A percentile compares a stretch with the other conserved stretches of the same genome.
Conservation (phyloP, 495 filamentous ascomycete species). For the Neurospora africana region DNA sequence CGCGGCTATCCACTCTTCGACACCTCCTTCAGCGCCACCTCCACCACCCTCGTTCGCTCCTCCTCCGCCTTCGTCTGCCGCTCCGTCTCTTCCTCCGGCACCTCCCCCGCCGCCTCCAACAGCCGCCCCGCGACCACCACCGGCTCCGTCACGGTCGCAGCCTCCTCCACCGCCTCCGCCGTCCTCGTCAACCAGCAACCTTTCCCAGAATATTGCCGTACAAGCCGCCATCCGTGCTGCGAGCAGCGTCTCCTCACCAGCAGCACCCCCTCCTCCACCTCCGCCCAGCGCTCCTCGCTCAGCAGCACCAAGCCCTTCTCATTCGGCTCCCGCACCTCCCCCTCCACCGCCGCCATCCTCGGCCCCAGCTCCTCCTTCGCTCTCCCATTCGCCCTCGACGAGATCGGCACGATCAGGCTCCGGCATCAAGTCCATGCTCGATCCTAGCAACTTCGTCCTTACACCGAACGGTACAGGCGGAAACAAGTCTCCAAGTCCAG, state of each 20-base stretch:
- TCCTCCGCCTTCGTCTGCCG: constrained; percentile 40
- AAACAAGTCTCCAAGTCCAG: constrained; percentile 19
- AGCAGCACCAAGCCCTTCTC: constrained; percentile 24
- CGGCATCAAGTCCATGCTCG: constrained; percentile 47
- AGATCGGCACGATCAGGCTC: constrained; percentile 21
- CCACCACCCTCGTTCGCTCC: constrained; percentile 35
- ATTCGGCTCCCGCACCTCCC: constrained; percentile 25
- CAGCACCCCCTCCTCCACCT: constrained; percentile 35
- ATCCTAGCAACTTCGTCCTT: constrained; percentile 70
- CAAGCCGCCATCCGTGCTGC: constrained; percentile 42
- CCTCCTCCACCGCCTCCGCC: constrained; percentile 22
- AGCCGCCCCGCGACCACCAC: constrained; percentile 36
- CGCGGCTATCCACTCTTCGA: constrained; percentile 32
- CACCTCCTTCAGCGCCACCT: constrained; percentile 43
- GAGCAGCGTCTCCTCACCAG: constrained; percentile 31
- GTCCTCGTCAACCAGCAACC: constrained; percentile 8
- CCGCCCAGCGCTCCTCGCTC: constrained; percentile 25
- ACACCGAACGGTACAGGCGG: constrained; percentile 36
- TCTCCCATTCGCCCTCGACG: constrained; percentile 24
- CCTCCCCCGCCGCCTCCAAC: constrained; percentile 40
- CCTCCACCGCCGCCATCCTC: constrained; percentile 24
- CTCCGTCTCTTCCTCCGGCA: constrained; percentile 40
- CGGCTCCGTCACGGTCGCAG: constrained; percentile 1
- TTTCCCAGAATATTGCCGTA: constrained; percentile 34
- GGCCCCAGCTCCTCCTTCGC: constrained; percentile 26